Evolutionary conservation across 305 asterid genomes (phyloP).

Genomic region (Ilex paraguariensis): DNA sequence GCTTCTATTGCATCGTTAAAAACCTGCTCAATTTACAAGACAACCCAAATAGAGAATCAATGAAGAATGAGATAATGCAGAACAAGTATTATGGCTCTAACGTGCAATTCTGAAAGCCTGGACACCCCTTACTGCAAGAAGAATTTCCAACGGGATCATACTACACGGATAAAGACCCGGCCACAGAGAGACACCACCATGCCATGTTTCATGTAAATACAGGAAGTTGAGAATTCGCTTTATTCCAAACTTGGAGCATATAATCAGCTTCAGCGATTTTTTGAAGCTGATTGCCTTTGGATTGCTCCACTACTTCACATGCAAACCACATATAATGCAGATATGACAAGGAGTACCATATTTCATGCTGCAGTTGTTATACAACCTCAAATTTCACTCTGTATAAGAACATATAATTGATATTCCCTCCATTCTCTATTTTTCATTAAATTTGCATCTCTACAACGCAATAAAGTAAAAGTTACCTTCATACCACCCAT

Average conservation of each 20-base stretch:
- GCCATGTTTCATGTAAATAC: neutral
- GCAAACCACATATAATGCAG: neutral
- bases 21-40: conserved; percentile 44
- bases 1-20: conserved; percentile 89
- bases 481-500: conserved; percentile 95
- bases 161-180: too few relatives aligned
- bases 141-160: too few relatives aligned
- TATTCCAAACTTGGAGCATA: neutral
- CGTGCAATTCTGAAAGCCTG: neutral
- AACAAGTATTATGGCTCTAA: neutral
- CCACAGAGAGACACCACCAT: too few relatives aligned
- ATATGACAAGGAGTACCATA: too few relatives aligned
- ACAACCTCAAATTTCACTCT: neutral
- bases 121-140: neutral
- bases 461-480: neutral
- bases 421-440: neutral
- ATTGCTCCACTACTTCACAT: neutral
- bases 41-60: conserved; percentile 14
- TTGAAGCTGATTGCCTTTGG: neutral
- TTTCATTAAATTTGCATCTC: neutral
- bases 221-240: neutral
- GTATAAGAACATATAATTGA: neutral
- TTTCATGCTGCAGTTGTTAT: neutral
- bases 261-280: neutral
- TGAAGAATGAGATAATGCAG: conserved; percentile 11